These are phyloP conservation scores for Pyrenopolyporus hunteri DNA, from an alignment of 495 filamentous ascomycete genomes.

Conservation along the genomic window DNA sequence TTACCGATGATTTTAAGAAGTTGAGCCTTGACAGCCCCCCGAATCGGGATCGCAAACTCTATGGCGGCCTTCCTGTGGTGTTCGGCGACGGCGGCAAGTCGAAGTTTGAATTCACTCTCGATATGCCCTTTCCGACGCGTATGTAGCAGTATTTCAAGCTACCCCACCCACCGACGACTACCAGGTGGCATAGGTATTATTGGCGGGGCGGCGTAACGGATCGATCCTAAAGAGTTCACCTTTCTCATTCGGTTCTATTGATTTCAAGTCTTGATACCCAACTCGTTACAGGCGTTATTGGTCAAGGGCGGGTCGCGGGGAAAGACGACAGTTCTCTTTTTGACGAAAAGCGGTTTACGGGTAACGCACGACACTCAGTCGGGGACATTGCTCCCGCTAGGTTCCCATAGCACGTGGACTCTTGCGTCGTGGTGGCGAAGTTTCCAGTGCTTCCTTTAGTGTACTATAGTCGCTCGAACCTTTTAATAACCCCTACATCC, in stretches of 20 bases:
- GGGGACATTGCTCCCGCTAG: not conserved
- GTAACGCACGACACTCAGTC: not conserved
- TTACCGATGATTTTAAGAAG: conserved; percentile 10
- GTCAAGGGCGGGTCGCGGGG: conserved; percentile 3
- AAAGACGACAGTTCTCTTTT: not conserved
- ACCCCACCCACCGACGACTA: too few species aligned
- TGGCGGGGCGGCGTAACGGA: not conserved
- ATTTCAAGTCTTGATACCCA: conserved; percentile 35
- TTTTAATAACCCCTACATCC: too few species aligned
- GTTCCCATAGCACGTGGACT: too few species aligned
- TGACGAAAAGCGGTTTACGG: conserved; percentile 11
- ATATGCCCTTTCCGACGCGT: conserved; percentile 9
- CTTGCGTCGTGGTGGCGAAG: not conserved
- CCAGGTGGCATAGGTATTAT: conserved; percentile 1
- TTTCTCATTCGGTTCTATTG: conserved; percentile 5
- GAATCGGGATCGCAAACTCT: not conserved
- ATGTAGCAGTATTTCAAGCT: not conserved
- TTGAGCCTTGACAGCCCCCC: not conserved
- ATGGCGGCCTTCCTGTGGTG: conserved; percentile 28
- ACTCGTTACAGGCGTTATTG: conserved; percentile 30
- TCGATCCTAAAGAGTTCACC: conserved; percentile 4
- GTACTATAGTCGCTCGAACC: too few species aligned
- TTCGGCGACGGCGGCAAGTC: conserved; percentile 38
- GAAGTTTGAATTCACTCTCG: conserved; percentile 33
- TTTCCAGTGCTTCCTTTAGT: not conserved